Evolutionary conservation across 78 protist genomes (phyloP).

Genomic region (Polysphondylium violaceum): DNA sequence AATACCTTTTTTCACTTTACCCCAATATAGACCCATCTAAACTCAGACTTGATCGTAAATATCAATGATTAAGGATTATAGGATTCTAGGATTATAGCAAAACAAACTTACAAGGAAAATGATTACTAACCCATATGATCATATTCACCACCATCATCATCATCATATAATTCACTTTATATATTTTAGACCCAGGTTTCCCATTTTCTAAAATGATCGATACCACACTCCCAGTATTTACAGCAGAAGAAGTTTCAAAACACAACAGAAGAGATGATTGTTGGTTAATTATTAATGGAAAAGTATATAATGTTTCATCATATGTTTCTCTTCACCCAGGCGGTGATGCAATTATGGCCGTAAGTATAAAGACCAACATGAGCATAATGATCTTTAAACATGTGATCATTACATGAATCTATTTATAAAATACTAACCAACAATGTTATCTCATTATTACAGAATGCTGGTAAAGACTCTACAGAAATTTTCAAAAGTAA

Average conservation of each 20-base stretch:
- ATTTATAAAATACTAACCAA: neutral
- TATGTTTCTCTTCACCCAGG: constrained; percentile 88
- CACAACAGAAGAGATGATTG: constrained; percentile 90
- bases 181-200: constrained; percentile 56
- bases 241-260: constrained; percentile 84
- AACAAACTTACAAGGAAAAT: too few species aligned
- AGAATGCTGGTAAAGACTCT: constrained; percentile 71
- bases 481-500: constrained; percentile 37
- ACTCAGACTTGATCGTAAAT: too few species aligned
- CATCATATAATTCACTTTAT: too few species aligned
- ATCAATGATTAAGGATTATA: too few species aligned
- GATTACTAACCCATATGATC: too few species aligned
- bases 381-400: neutral
- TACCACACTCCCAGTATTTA: constrained; percentile 69
- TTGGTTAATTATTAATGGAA: constrained; percentile 88
- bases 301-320: constrained; percentile 82
- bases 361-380: too few species aligned
- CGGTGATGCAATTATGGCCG: constrained; percentile 78
- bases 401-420: neutral
- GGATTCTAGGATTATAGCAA: too few species aligned
- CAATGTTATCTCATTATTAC: neutral
- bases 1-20: too few species aligned
- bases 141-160: too few species aligned
- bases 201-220: constrained; percentile 59
- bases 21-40: too few species aligned